Evolutionary conservation across 768 basidiomycete species (phyloP).

Genomic region (Mycena indigotica): DNA sequence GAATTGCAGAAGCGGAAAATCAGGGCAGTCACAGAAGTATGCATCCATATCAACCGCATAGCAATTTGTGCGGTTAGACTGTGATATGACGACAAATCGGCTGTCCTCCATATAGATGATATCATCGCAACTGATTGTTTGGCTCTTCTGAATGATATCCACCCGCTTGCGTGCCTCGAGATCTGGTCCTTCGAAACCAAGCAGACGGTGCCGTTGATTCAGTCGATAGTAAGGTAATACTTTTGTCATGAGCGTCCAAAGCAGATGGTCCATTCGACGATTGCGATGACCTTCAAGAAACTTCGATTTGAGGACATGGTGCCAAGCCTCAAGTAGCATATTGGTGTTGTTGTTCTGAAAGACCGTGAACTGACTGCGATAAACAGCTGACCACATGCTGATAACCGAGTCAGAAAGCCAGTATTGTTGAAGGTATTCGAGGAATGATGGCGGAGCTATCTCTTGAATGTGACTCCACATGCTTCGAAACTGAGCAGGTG

Average conservation of each 20-base stretch:
- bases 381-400: constrained; percentile 28
- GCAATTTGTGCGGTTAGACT: neutral
- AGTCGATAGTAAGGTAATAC: constrained; percentile 23
- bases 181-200: constrained; percentile 28
- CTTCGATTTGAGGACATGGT: constrained; percentile 30
- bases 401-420: constrained; percentile 20
- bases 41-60: constrained; percentile 20
- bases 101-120: constrained; percentile 6
- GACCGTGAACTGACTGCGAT: constrained; percentile 13
- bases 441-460: constrained; percentile 10
- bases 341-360: constrained; percentile 27
- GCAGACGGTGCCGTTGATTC: constrained; percentile 21
- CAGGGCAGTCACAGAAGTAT: constrained; percentile 10
- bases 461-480: constrained; percentile 8
- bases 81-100: constrained; percentile 8
- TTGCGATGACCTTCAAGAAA: constrained; percentile 30
- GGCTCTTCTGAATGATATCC: constrained; percentile 2
- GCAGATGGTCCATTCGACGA: constrained; percentile 25
- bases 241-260: constrained; percentile 19
- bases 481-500: neutral
- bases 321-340: constrained; percentile 34
- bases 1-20: constrained; percentile 18
- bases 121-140: constrained; percentile 1
- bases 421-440: constrained; percentile 22
- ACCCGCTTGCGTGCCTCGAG: constrained; percentile 20